Evolutionary conservation across 1,284 basidiomycete species (phyloP).

Genomic region (Rhodotorula sp.): DNA sequence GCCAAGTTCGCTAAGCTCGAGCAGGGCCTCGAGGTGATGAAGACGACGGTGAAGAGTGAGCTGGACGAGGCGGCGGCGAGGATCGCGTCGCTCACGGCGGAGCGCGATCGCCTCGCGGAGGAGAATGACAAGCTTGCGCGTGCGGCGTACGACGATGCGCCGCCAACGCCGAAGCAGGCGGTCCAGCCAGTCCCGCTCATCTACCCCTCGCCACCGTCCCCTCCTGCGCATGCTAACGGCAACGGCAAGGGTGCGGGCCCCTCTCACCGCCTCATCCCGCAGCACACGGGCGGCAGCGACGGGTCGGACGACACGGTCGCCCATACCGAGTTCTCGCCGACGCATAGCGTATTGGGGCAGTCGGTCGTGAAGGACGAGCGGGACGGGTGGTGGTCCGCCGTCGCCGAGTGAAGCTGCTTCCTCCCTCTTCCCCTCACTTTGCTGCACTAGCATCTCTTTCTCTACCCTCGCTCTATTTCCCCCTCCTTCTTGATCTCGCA

Average conservation of each 20-base stretch:
- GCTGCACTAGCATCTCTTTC: not conserved
- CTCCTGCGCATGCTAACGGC: not conserved
- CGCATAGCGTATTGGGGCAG: conserved; percentile 4
- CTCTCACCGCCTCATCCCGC: not conserved
- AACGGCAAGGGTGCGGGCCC: not conserved
- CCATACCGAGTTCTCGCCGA: conserved; percentile 16
- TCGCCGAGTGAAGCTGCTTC: not conserved
- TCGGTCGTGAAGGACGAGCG: not conserved
- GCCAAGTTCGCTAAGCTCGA: not conserved
- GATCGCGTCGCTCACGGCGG: not conserved
- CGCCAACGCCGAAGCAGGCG: not conserved
- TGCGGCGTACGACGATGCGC: not conserved
- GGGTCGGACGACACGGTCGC: conserved; percentile 20
- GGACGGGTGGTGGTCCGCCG: conserved; percentile 14
- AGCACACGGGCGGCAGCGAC: conserved; percentile 17
- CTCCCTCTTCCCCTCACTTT: not conserved
- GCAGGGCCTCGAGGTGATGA: conserved; percentile 7
- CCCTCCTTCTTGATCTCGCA: too few relatives aligned
- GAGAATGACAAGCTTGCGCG: conserved; percentile 8
- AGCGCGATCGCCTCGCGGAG: conserved; percentile 6
- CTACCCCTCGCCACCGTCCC: not conserved
- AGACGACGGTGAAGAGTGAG: conserved; percentile 10
- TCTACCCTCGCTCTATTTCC: not conserved
- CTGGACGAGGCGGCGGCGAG: not conserved
- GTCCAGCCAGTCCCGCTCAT: not conserved